Percentiles rank a stretch among this genome's conserved stretches.
Conservation (phyloP, 2,329 filamentous ascomycete genomes). For the Beauveria pseudobassiana region DNA sequence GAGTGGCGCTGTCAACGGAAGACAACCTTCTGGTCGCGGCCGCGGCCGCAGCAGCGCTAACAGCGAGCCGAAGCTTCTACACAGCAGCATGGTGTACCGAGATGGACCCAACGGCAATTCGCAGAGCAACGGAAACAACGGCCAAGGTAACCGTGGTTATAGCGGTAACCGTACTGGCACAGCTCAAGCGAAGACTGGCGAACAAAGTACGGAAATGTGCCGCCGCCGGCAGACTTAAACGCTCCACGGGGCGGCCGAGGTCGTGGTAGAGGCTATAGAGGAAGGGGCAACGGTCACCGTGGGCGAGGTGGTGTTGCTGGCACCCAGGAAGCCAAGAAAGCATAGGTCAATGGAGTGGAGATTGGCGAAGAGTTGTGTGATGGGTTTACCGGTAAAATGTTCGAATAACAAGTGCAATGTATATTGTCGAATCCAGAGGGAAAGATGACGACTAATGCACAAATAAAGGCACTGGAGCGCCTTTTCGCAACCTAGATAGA, state of each 20-base stretch:
- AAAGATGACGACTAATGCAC: background rate
- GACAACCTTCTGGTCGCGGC: constrained; percentile 30
- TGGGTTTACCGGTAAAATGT: background rate
- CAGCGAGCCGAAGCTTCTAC: constrained; percentile 34
- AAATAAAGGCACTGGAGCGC: background rate
- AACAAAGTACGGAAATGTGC: constrained; percentile 45
- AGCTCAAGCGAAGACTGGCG: constrained; percentile 13
- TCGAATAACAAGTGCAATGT: background rate
- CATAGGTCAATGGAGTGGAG: background rate
- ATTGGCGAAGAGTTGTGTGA: background rate
- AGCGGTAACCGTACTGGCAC: constrained; percentile 20
- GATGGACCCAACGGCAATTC: constrained; percentile 25
- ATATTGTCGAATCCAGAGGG: background rate
- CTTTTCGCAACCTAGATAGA: no score
- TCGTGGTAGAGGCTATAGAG: constrained; percentile 33
- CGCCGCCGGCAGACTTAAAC: constrained; percentile 53
- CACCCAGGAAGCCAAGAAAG: constrained; percentile 6
- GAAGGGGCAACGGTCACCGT: constrained; percentile 26
- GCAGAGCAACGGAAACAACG: constrained; percentile 17
- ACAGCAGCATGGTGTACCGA: constrained; percentile 47
- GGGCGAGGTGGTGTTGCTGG: constrained; percentile 24
- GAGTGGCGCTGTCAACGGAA: constrained; percentile 48
- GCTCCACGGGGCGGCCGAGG: constrained; percentile 32
- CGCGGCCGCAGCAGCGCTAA: constrained; percentile 24
- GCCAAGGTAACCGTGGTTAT: constrained; percentile 16